Percentiles rank a stretch among this genome's conserved stretches.
Conservation (phyloP, 257 asterid genomes). For the Scutellaria minor region DNA sequence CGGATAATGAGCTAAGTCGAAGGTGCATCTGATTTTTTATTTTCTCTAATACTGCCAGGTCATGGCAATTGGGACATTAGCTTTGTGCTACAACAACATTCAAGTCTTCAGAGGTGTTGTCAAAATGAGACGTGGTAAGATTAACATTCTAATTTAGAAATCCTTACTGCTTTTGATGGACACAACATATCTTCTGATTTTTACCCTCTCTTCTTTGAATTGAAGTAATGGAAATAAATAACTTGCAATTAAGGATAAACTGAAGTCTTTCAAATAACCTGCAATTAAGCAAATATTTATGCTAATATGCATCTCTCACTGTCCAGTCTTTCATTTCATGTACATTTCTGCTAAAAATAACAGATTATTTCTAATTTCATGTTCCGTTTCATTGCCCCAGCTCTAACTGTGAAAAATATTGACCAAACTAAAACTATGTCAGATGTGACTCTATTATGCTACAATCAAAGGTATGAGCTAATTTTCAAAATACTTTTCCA, state of each 20-base stretch:
- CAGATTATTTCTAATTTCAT: not conserved
- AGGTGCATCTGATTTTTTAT: slow-evolving; percentile 31
- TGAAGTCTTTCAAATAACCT: no score
- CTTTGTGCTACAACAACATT: slow-evolving; percentile 85
- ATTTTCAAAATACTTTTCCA: not conserved
- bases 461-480: slow-evolving; percentile 68
- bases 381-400: slow-evolving; percentile 46
- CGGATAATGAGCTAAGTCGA: no score
- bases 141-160: slow-evolving; percentile 3
- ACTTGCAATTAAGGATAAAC: not conserved
- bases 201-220: not conserved
- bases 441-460: slow-evolving; percentile 82
- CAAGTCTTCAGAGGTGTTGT: slow-evolving; percentile 90
- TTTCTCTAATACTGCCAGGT: slow-evolving; percentile 50
- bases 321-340: slow-evolving; percentile 17
- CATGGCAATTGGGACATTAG: slow-evolving; percentile 94
- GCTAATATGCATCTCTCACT: not conserved
- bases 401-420: slow-evolving; percentile 84
- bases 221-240: not conserved
- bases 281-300: not conserved
- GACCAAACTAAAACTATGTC: slow-evolving; percentile 73
- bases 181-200: not conserved
- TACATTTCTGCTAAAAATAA: not conserved
- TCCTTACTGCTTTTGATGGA: not conserved
- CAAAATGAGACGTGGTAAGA: slow-evolving; percentile 93